A percentile compares a stretch with the other conserved stretches of the same genome.
Conservation (phyloP, 2,329 filamentous ascomycete species). For the Colletotrichum sp. region DNA sequence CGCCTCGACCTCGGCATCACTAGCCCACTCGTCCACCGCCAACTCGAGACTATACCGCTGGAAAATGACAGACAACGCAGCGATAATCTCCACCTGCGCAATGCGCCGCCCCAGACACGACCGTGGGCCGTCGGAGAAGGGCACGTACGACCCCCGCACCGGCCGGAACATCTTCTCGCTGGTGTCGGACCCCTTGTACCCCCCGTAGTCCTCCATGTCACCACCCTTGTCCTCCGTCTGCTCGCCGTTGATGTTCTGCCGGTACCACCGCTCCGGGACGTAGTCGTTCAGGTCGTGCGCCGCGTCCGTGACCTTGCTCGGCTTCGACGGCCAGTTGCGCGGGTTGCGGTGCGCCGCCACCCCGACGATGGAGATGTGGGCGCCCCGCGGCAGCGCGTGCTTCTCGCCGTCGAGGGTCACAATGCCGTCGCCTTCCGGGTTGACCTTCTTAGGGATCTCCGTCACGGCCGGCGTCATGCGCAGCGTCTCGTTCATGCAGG, state of each 20-base stretch:
- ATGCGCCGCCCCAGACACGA: slow-evolving; percentile 64
- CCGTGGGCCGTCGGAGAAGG: slow-evolving; percentile 63
- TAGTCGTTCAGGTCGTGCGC: slow-evolving; percentile 69
- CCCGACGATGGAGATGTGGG: slow-evolving; percentile 60
- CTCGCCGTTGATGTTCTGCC: slow-evolving; percentile 29
- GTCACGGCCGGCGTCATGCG: slow-evolving; percentile 75
- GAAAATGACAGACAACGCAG: slow-evolving; percentile 59
- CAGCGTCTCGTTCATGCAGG: slow-evolving; percentile 79
- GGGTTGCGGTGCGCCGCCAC: slow-evolving; percentile 70
- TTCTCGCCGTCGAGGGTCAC: slow-evolving; percentile 64
- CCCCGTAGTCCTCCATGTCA: slow-evolving; percentile 57
- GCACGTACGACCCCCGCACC: slow-evolving; percentile 59
- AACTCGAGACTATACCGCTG: slow-evolving; percentile 72
- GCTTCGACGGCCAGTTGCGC: slow-evolving; percentile 70
- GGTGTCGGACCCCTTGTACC: slow-evolving; percentile 65
- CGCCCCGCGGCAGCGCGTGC: slow-evolving; percentile 61
- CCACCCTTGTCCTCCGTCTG: slow-evolving; percentile 26
- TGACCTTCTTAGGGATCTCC: slow-evolving; percentile 72
- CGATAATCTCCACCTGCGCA: slow-evolving; percentile 64
- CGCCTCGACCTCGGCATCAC: slow-evolving; percentile 55
- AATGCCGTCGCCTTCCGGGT: slow-evolving; percentile 54
- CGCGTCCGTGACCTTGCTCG: slow-evolving; percentile 46
- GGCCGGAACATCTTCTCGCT: slow-evolving; percentile 66
- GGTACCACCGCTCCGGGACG: slow-evolving; percentile 76
- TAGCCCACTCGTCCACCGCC: slow-evolving; percentile 66